These are phyloP conservation scores for Phytophthora citricola DNA, from an alignment of 352 stramenopile species.

Conservation along the genomic window DNA sequence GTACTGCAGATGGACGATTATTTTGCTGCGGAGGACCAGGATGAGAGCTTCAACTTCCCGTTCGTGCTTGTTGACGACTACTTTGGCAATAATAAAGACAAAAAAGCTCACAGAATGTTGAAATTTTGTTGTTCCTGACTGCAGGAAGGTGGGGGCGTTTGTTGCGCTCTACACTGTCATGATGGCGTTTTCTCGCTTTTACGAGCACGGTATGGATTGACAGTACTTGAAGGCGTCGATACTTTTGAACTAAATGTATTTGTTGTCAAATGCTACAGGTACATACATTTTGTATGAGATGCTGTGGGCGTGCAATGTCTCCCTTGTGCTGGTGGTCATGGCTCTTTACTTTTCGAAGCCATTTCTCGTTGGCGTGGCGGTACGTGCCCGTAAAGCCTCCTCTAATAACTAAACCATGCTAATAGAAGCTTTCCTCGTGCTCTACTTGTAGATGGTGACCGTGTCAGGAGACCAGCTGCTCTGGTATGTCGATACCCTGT, in stretches of 20 bases:
- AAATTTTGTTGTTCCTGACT: background rate
- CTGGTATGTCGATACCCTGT: slow-evolving; percentile 91
- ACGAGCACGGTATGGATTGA: slow-evolving; percentile 58
- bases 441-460: slow-evolving; percentile 72
- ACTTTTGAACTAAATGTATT: background rate
- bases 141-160: slow-evolving; percentile 61
- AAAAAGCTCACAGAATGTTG: background rate
- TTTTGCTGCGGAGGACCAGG: slow-evolving; percentile 46
- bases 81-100: background rate
- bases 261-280: slow-evolving; percentile 29
- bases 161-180: slow-evolving; percentile 57
- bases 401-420: background rate
- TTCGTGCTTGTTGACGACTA: slow-evolving; percentile 16
- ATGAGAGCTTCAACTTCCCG: slow-evolving; percentile 67
- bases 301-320: slow-evolving; percentile 86
- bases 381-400: slow-evolving; percentile 26
- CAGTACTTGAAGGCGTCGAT: background rate
- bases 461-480: slow-evolving; percentile 94
- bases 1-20: slow-evolving; percentile 61
- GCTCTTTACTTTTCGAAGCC: slow-evolving; percentile 79
- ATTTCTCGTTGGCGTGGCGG: slow-evolving; percentile 80
- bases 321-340: slow-evolving; percentile 70
- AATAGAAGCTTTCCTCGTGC: background rate
- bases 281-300: slow-evolving; percentile 84
- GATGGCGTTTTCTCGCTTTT: slow-evolving; percentile 60